These are phyloP conservation scores for Botryotinia globosa DNA, from an alignment of 2,329 filamentous ascomycete species.

Conservation along the genomic window DNA sequence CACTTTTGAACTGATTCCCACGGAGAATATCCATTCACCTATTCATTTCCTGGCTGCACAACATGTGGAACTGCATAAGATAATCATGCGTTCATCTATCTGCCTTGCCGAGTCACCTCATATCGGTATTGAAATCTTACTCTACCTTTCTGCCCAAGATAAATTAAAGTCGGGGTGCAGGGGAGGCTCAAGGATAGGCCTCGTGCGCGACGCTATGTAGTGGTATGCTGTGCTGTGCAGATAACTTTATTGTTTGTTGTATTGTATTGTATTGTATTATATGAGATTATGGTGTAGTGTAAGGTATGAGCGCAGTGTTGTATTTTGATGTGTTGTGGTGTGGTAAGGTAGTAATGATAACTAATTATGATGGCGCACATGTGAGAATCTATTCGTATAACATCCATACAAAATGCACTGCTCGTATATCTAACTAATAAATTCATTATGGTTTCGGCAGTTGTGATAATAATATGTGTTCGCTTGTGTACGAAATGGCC, in stretches of 20 bases:
- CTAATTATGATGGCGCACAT: background rate
- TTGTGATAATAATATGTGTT: background rate
- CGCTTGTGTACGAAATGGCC: background rate
- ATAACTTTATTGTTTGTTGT: background rate
- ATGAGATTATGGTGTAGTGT: background rate
- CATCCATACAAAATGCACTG: background rate
- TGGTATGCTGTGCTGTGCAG: background rate
- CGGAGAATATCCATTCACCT: background rate
- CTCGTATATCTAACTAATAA: background rate
- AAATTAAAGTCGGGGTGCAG: background rate
- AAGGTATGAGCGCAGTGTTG: background rate
- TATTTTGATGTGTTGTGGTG: background rate
- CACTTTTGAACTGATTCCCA: background rate
- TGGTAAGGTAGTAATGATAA: background rate
- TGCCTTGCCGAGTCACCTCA: slow-evolving; percentile 1
- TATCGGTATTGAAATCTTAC: background rate
- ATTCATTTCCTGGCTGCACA: background rate
- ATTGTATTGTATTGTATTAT: background rate
- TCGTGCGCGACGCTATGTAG: background rate
- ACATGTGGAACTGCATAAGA: background rate
- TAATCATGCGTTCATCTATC: background rate
- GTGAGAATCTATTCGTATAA: background rate
- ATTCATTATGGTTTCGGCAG: background rate
- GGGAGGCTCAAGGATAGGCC: background rate
- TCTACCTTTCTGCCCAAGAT: background rate